Evolutionary conservation across 2,329 filamentous ascomycete genomes (phyloP), one percentile per base, ranked within the genome.

Genomic region (Pyrenochaeta sp.): DNA sequence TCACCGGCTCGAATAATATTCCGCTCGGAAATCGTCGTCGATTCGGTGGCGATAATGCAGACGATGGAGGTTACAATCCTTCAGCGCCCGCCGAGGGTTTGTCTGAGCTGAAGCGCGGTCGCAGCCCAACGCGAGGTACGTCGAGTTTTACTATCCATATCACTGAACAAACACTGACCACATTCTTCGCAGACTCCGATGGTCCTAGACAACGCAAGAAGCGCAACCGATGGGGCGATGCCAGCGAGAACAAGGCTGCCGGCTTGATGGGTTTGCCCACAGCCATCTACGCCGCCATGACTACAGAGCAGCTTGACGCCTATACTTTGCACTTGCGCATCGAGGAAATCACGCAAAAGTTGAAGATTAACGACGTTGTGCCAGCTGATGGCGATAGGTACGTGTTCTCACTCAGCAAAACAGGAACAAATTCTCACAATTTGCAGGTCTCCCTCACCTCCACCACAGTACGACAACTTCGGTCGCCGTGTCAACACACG

Each of bases 401-500:
- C 67, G 89, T 81, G 50, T 51, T 18, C 17, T 50, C 46, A 20
- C 49, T 12, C 27, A 12, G 2, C 32, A 7, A 27, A 15, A 17
- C 14, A 12, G 37, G 18, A 27, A 46, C 33, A 43, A 23, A 40
- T 36, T 27, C 53, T 60, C 47, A 63, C 63, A 66, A 10, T 18
- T n/a, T 9, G 0, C 9, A 97, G 95, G 80, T 99, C 95, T 53
- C 94, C 94, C 17, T 99, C 95, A 55, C 95, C 95, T 32, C 85
- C 95, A 30, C 95, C 95, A 10, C 94, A 98, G 79, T 99, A 99
- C 81, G 95, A 99, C 79, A 99, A 99, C 82, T 96, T 97, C 74
- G 95, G 95, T 82, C 91, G 94, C 68, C 95, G 95, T 92, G 92
- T 98, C 81, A 99, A 99, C 80, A 99, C 96, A 53, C 88, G 96